phyloP scores from a whole-genome alignment of 257 asterid genomes.

The Solanum lycopersicoides region DNA sequence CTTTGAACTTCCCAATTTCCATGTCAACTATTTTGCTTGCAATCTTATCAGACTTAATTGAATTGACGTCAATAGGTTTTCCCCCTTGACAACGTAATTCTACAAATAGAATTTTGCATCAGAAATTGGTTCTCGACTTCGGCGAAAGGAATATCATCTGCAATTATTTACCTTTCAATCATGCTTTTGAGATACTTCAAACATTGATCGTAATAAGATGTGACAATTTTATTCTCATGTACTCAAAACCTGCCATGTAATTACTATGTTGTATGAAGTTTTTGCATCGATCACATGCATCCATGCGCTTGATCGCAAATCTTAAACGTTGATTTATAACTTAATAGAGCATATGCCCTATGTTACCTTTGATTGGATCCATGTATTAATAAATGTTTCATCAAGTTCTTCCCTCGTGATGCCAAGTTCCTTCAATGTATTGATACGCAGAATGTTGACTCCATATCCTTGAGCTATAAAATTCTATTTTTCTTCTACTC shows the following conservation, averaged over 20 bases:
- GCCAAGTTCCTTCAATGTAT: not conserved
- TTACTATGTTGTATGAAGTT: not conserved
- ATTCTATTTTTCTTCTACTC: not conserved
- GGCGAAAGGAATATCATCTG: not conserved
- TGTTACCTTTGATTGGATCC: not conserved
- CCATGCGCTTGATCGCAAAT: not conserved
- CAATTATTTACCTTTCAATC: not conserved
- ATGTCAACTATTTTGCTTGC: not conserved
- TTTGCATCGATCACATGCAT: not conserved
- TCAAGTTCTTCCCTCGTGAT: not conserved
- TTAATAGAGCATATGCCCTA: not conserved
- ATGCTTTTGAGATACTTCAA: too few species aligned
- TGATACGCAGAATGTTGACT: not conserved
- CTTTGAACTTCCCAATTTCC: not conserved
- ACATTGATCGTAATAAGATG: too few species aligned
- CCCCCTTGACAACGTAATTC: not conserved
- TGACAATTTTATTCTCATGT: too few species aligned
- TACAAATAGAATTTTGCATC: not conserved
- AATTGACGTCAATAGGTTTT: not conserved
- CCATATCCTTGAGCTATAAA: not conserved
- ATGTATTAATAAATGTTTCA: not conserved
- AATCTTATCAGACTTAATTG: not conserved
- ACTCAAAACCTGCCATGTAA: too few species aligned
- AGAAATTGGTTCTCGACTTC: not conserved
- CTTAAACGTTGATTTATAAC: not conserved